phyloP scores from a whole-genome alignment of 257 asterid species.

The Mitragyna speciosa region DNA sequence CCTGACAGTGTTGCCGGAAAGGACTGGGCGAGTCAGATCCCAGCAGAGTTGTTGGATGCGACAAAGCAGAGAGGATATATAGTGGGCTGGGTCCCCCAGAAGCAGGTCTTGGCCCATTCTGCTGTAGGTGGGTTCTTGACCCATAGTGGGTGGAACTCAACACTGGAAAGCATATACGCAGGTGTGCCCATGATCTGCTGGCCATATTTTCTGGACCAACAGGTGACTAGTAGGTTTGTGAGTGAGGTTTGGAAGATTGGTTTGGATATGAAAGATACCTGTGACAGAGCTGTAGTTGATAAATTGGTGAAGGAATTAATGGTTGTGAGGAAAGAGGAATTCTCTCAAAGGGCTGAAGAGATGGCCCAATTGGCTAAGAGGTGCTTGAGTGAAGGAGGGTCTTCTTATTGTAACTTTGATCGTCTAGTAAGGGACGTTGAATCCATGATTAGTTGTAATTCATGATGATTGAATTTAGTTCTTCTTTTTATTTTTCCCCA shows the following conservation, averaged over 20 bases:
- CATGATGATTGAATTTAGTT: too few species aligned
- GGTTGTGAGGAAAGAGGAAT: slow-evolving; percentile 47
- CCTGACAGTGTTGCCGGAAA: slow-evolving; percentile 39
- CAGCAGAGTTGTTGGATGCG: slow-evolving; percentile 29
- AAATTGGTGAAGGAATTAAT: slow-evolving; percentile 52
- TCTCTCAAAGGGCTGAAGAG: slow-evolving; percentile 30
- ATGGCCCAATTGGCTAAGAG: slow-evolving; percentile 39
- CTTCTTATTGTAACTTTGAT: slow-evolving; percentile 37
- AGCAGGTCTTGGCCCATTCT: slow-evolving; percentile 46
- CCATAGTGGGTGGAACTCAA: slow-evolving; percentile 62
- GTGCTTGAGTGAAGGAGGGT: slow-evolving; percentile 45
- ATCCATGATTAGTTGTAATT: neutral
- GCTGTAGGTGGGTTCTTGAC: slow-evolving; percentile 45
- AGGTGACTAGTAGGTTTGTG: slow-evolving; percentile 51
- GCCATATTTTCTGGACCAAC: slow-evolving; percentile 55
- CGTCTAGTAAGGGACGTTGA: slow-evolving; percentile 39
- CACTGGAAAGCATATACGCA: slow-evolving; percentile 36
- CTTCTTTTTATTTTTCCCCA: too few species aligned
- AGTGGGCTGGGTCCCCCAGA: slow-evolving; percentile 58
- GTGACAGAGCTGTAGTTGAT: slow-evolving; percentile 43
- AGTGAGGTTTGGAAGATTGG: slow-evolving; percentile 53
- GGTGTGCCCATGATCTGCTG: slow-evolving; percentile 61
- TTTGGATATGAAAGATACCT: slow-evolving; percentile 57
- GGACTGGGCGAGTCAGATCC: slow-evolving; percentile 17
- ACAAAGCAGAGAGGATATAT: slow-evolving; percentile 40